Evolutionary conservation across 352 stramenopile genomes (phyloP).

Genomic region (Pythium myriotylum): DNA sequence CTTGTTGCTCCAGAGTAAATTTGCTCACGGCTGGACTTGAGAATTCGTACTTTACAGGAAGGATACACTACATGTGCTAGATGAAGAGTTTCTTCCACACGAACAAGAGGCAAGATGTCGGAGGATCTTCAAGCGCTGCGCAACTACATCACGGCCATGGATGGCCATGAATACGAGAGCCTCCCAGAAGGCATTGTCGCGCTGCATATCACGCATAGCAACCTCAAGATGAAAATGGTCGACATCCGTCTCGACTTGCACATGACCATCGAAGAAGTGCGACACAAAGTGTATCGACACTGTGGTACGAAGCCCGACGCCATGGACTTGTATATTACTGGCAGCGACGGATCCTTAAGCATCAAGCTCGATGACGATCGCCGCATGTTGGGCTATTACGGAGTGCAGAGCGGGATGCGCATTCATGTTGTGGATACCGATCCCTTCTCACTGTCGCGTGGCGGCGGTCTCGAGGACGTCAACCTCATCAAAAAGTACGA

Average conservation of each 20-base stretch:
- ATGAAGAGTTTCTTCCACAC: no score
- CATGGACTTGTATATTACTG: constrained; percentile 77
- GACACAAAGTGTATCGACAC: constrained; percentile 94
- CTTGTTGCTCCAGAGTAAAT: no score
- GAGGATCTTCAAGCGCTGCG: constrained; percentile 73
- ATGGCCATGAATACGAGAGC: constrained; percentile 84
- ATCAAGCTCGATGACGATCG: constrained; percentile 70
- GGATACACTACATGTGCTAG: background rate
- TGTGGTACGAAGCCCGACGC: constrained; percentile 93
- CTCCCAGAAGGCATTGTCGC: constrained; percentile 89
- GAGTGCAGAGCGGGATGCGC: constrained; percentile 89
- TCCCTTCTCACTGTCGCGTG: constrained; percentile 94
- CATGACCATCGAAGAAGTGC: constrained; percentile 88
- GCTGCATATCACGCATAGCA: constrained; percentile 97
- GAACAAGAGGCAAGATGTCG: constrained; percentile 45
- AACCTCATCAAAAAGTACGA: constrained; percentile 97
- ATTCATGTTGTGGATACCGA: constrained; percentile 97
- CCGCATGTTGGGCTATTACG: constrained; percentile 93
- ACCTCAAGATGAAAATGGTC: constrained; percentile 96
- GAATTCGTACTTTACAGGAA: constrained; percentile 20
- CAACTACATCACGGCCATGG: constrained; percentile 84
- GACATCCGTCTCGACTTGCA: constrained; percentile 97
- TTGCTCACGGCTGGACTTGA: no score
- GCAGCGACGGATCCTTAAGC: constrained; percentile 49
- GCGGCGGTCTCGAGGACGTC: constrained; percentile 96